Conservation (phyloP, 306 rosid genomes). For the Inga laurina region DNA sequence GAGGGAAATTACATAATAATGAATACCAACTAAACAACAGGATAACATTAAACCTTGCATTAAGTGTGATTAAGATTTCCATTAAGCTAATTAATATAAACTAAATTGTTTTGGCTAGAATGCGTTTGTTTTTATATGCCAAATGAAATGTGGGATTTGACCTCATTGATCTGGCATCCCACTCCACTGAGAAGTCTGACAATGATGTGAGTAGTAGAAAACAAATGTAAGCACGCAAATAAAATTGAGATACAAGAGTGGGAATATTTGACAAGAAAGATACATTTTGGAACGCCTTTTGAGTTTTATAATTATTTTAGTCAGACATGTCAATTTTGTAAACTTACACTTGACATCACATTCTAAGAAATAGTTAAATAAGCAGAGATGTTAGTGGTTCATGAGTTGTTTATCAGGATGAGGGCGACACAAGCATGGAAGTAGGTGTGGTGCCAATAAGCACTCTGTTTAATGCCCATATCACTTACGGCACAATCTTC, state of each 20-base stretch:
- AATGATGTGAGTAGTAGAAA: constrained; percentile 68
- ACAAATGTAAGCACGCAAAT: constrained; percentile 55
- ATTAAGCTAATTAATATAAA: constrained; percentile 12
- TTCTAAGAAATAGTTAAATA: constrained; percentile 35
- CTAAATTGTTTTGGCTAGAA: constrained; percentile 19
- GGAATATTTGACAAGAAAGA: constrained; percentile 38
- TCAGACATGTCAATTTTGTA: constrained; percentile 56
- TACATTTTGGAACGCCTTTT: constrained; percentile 47
- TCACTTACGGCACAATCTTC: constrained; percentile 48
- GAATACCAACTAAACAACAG: constrained; percentile 12
- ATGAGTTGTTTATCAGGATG: constrained; percentile 51
- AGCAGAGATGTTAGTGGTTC: constrained; percentile 43
- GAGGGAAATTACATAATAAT: background rate
- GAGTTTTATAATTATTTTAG: constrained; percentile 35
- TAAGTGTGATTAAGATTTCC: constrained; percentile 9
- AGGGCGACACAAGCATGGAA: constrained; percentile 40
- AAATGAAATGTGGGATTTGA: constrained; percentile 37
- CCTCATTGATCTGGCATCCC: constrained; percentile 73
- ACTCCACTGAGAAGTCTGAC: constrained; percentile 51
- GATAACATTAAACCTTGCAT: constrained; percentile 3
- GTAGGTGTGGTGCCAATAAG: constrained; percentile 52
- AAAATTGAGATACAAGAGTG: constrained; percentile 20
- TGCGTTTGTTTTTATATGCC: constrained; percentile 32
- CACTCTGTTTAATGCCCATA: constrained; percentile 52
- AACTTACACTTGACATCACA: constrained; percentile 69